Evolutionary conservation across 1,139 yeast species (phyloP), one percentile per base, ranked within the genome.

Genomic region (Pichia sp.): DNA sequence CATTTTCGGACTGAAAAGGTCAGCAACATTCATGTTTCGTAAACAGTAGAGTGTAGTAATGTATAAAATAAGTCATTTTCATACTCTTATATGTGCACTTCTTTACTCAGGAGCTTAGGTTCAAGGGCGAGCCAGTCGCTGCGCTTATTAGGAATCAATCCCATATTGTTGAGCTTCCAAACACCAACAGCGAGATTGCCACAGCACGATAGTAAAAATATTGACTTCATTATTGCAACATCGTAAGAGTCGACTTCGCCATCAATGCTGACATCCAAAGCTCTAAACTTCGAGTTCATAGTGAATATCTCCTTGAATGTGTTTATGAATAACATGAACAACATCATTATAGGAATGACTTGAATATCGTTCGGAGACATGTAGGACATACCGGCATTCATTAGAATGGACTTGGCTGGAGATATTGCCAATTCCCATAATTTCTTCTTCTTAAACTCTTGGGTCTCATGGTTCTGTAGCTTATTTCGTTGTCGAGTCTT

Each of bases 81-180:
- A 30, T 18, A n/a, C 11, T n/a, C n/a, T 21, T 41, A 44, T 24
- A 48, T 36, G 30, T 42, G 37, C 5, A 20, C 27, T 22, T 53
- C 49, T 7, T 32, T 17, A 15, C 67, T 68, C 9, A 38, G 39
- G n/a, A 70, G 56, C n/a, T 64, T 62, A 3, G 55, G 51, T 53
- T 85, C 93, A 87, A 94, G 88, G 3, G 88, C 78, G 22, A 91
- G 63, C 97, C 97, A 91, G 53, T 91, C 98, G 44, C 94, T 81
- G 34, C 72, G 72, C 27, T 77, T 78, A 50, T 82, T 85, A 18
- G 98, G 98, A 42, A 91, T 74, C 46, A 91, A 66, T 0, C 97
- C 97, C 96, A 91, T 86, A 21, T 70, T 66, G 50, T 84, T 78
- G 46, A 91, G 62, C 59, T 91, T 91, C 74, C 87, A 87, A 15